These are phyloP conservation scores for Parsonsia alboflavescens DNA, from an alignment of 257 asterid species.

Conservation along the genomic window DNA sequence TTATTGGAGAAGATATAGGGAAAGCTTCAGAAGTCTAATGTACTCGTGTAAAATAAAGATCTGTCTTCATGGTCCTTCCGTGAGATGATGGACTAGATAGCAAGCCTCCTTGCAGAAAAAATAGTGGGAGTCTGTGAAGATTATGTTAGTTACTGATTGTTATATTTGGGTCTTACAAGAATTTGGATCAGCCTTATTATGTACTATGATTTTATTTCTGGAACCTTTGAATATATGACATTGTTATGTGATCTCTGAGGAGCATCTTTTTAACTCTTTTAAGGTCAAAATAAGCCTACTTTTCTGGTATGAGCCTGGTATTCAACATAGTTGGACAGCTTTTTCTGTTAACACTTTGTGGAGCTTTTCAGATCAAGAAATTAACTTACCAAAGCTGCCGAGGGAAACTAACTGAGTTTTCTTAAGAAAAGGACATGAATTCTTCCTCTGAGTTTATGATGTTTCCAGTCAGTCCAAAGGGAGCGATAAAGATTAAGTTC, in stretches of 20 bases:
- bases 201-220: not conserved
- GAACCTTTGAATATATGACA: not conserved
- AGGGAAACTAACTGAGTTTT: not conserved
- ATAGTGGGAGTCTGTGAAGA: not conserved
- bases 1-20: not conserved
- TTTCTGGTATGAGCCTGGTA: not conserved
- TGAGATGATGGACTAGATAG: not conserved
- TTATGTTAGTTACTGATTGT: not conserved
- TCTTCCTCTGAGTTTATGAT: not conserved
- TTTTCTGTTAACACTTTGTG: no score
- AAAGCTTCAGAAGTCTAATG: not conserved
- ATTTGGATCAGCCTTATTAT: not conserved
- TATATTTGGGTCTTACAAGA: not conserved
- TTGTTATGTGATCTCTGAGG: not conserved
- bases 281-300: not conserved
- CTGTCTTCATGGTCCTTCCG: not conserved
- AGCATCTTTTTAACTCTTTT: not conserved
- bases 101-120: not conserved
- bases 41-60: not conserved
- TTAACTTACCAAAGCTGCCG: not conserved
- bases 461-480: not conserved
- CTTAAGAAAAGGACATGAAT: not conserved
- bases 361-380: no score
- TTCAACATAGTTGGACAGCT: not conserved
- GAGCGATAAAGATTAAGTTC: not conserved